These are phyloP conservation scores for Plasmodium relictum DNA, from an alignment of 169 alveolate genomes.

Conservation along the genomic window DNA sequence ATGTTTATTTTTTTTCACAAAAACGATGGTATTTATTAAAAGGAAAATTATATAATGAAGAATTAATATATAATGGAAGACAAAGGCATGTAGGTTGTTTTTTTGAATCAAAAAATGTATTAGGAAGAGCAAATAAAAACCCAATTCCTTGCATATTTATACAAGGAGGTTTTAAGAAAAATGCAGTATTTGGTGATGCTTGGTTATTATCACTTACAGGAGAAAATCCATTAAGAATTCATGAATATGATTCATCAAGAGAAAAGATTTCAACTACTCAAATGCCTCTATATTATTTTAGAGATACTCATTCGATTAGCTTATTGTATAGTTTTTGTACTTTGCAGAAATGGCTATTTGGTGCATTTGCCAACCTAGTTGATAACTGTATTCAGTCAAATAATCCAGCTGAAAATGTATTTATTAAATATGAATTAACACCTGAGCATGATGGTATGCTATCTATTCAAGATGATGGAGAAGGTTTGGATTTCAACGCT, in stretches of 20 bases:
- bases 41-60: constrained; percentile 84
- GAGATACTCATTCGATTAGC: constrained; percentile 88
- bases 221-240: constrained; percentile 83
- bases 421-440: constrained; percentile 82
- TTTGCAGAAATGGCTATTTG: constrained; percentile 89
- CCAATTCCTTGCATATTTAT: constrained; percentile 88
- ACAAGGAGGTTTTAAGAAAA: constrained; percentile 88
- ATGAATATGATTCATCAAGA: constrained; percentile 53
- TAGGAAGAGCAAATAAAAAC: constrained; percentile 83
- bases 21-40: constrained; percentile 85
- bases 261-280: constrained; percentile 79
- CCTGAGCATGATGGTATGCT: constrained; percentile 87
- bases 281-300: constrained; percentile 86
- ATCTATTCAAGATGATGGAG: constrained; percentile 89
- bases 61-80: constrained; percentile 82
- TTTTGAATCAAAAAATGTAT: constrained; percentile 85
- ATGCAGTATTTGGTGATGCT: constrained; percentile 84
- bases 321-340: constrained; percentile 86
- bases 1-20: constrained; percentile 86
- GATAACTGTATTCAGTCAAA: constrained; percentile 85
- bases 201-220: constrained; percentile 89
- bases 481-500: constrained; percentile 85
- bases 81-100: constrained; percentile 88
- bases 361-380: constrained; percentile 89
- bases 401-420: constrained; percentile 81